Evolutionary conservation across 2,329 filamentous ascomycete genomes (phyloP).

Genomic region (Pseudogymnoascus sp.): DNA sequence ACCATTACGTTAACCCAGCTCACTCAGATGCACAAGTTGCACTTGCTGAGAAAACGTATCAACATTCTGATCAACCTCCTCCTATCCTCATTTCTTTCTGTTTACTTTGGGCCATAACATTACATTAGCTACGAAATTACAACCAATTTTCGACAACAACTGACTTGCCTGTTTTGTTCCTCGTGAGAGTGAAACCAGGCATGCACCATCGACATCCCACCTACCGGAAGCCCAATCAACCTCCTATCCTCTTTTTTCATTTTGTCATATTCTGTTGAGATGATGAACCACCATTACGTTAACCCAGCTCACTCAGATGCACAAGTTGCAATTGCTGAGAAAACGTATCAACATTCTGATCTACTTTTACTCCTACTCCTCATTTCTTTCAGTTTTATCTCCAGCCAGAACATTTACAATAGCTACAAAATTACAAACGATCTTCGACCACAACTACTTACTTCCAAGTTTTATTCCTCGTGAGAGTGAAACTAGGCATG

Average conservation of each 20-base stretch:
- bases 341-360: background rate
- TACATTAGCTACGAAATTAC: background rate
- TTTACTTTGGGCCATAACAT: background rate
- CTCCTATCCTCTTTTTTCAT: background rate
- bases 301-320: background rate
- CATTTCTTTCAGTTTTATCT: background rate
- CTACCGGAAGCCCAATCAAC: background rate
- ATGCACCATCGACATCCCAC: background rate
- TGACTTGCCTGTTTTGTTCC: background rate
- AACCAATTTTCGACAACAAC: background rate
- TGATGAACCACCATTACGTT: background rate
- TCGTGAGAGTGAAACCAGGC: background rate
- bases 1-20: slow-evolving; percentile 10
- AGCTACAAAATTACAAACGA: background rate
- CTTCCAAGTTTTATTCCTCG: background rate
- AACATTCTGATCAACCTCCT: slow-evolving; percentile 6
- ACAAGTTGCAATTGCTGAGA: background rate
- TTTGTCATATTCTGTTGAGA: background rate
- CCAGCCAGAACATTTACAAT: background rate
- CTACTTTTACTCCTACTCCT: background rate
- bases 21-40: slow-evolving; percentile 8
- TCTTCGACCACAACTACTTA: background rate
- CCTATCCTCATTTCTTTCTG: background rate
- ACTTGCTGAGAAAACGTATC: slow-evolving; percentile 8
- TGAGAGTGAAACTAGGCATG: background rate